Percentiles rank a stretch among this genome's conserved stretches.
phyloP scores from a whole-genome alignment of 2,329 filamentous ascomycete genomes.

The Alternaria incomplexa region DNA sequence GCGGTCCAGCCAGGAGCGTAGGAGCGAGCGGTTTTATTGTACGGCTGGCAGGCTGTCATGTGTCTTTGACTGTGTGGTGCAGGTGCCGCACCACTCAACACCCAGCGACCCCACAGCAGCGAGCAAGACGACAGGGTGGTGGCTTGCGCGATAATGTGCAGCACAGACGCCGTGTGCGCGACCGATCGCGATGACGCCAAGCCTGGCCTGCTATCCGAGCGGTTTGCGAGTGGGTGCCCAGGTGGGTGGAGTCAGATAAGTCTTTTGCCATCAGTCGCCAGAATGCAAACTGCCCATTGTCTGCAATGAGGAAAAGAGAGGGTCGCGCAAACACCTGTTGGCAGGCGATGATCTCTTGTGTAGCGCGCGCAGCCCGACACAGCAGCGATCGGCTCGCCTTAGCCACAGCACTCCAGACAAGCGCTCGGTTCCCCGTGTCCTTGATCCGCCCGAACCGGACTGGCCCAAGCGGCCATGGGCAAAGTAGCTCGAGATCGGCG shows the following conservation, averaged over 20 bases:
- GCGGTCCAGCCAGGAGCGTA: slow-evolving; percentile 34
- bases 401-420: slow-evolving; percentile 28
- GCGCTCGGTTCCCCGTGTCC: slow-evolving; percentile 30
- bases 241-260: background rate
- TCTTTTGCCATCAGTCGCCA: background rate
- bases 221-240: background rate
- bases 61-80: slow-evolving; percentile 19
- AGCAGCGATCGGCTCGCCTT: slow-evolving; percentile 33
- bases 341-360: slow-evolving; percentile 23
- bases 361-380: slow-evolving; percentile 16
- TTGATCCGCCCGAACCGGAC: slow-evolving; percentile 27
- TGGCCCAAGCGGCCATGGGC: slow-evolving; percentile 25
- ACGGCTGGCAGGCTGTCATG: slow-evolving; percentile 21
- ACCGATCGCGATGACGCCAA: slow-evolving; percentile 42
- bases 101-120: slow-evolving; percentile 25
- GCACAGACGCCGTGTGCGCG: slow-evolving; percentile 31
- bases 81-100: slow-evolving; percentile 10
- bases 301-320: background rate
- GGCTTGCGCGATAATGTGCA: slow-evolving; percentile 25
- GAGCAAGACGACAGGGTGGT: slow-evolving; percentile 26
- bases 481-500: slow-evolving; percentile 27
- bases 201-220: slow-evolving; percentile 17
- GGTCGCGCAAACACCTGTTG: slow-evolving; percentile 32
- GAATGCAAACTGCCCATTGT: background rate
- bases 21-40: slow-evolving; percentile 26